Evolutionary conservation across 139 green algal species (phyloP).

Genomic region (Volvox africanus): DNA sequence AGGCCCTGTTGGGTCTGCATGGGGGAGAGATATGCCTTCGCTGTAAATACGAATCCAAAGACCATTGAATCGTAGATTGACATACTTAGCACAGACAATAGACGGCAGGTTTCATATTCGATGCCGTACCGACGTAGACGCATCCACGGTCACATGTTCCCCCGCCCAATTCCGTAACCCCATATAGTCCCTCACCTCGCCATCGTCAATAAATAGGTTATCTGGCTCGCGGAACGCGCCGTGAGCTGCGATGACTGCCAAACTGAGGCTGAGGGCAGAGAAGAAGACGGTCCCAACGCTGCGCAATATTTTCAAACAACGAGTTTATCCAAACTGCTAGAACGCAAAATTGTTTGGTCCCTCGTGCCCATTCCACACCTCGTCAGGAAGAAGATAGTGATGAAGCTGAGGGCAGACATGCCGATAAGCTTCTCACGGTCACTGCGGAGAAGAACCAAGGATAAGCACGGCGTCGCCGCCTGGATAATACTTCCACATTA

Average conservation of each 20-base stretch:
- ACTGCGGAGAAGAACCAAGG: slow-evolving; percentile 65
- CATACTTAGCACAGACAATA: not conserved
- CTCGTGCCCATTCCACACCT: slow-evolving; percentile 58
- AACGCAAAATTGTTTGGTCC: not conserved
- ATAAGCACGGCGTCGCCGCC: not conserved
- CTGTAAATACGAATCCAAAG: no score
- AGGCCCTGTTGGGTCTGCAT: slow-evolving; percentile 41
- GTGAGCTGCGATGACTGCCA: slow-evolving; percentile 81
- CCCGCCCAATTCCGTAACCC: not conserved
- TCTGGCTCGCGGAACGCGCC: slow-evolving; percentile 68
- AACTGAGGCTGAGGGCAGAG: slow-evolving; percentile 80
- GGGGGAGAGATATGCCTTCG: no score
- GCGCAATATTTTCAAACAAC: not conserved
- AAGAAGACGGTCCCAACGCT: slow-evolving; percentile 91
- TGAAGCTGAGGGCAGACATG: slow-evolving; percentile 79
- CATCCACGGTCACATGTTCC: not conserved
- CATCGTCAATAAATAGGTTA: slow-evolving; percentile 66
- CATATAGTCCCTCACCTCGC: slow-evolving; percentile 24
- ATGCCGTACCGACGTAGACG: not conserved
- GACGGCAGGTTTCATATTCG: not conserved
- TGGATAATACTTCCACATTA: not conserved
- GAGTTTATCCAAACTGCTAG: not conserved
- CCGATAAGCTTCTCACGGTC: slow-evolving; percentile 90
- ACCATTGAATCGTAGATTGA: no score
- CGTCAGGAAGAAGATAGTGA: slow-evolving; percentile 95